These are phyloP conservation scores for Phoma sp. DNA, from an alignment of 2,329 filamentous ascomycete species.

Conservation along the genomic window DNA sequence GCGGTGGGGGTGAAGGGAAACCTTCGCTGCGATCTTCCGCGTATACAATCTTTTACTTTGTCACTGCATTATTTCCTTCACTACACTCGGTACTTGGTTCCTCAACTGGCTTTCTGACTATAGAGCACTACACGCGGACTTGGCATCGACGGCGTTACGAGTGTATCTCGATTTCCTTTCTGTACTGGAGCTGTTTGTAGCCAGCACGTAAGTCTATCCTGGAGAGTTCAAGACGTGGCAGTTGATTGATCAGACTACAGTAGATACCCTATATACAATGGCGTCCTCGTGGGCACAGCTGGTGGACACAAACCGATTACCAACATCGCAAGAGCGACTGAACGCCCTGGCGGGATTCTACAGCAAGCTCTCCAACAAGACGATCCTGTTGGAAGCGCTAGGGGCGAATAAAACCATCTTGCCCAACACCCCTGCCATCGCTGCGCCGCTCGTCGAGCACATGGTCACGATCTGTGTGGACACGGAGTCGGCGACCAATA, in stretches of 20 bases:
- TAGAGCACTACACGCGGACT: no score
- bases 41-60: no score
- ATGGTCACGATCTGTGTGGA: slow-evolving; percentile 30
- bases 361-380: background rate
- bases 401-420: background rate
- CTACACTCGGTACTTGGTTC: no score
- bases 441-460: slow-evolving; percentile 14
- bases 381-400: background rate
- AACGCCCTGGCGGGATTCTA: background rate
- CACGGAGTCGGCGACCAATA: slow-evolving; percentile 30
- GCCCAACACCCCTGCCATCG: background rate
- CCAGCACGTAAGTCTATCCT: no score
- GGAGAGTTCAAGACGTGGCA: no score
- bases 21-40: no score
- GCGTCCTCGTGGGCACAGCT: background rate
- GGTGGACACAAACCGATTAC: background rate
- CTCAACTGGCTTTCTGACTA: no score
- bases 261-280: background rate
- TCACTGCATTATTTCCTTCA: no score
- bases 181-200: no score
- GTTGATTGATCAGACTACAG: background rate
- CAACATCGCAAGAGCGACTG: background rate
- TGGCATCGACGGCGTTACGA: no score
- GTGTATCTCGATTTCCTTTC: no score
- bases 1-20: no score